phyloP scores from a whole-genome alignment of 1,139 yeast species.

The Yamadazyma atlantica region DNA sequence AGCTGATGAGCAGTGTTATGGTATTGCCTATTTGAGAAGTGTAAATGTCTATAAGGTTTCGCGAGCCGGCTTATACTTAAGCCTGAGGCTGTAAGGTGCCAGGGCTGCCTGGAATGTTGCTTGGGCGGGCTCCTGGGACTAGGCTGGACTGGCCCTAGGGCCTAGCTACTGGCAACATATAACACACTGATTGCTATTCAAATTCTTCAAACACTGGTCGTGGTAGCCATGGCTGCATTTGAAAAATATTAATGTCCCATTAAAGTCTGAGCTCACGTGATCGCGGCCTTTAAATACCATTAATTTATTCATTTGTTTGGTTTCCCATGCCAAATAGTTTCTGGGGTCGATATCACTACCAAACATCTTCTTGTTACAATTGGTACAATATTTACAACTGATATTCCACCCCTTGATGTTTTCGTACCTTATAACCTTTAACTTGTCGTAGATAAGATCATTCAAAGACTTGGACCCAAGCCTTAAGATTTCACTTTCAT shows the following conservation, averaged over 20 bases:
- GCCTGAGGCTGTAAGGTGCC: no score
- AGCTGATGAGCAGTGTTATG: conserved; percentile 6
- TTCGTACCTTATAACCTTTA: conserved; percentile 38
- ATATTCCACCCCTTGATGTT: conserved; percentile 63
- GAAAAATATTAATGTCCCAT: conserved; percentile 32
- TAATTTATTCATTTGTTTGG: conserved; percentile 19
- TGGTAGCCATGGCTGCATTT: conserved; percentile 68
- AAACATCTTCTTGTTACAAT: conserved; percentile 67
- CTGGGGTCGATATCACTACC: conserved; percentile 49
- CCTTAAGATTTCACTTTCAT: conserved; percentile 58
- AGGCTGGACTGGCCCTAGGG: not conserved
- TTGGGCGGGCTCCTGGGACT: no score
- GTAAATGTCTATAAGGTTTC: no score
- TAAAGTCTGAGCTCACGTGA: no score
- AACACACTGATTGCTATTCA: conserved; percentile 18
- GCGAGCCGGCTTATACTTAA: no score
- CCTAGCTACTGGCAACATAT: conserved; percentile 3
- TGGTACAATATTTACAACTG: conserved; percentile 56
- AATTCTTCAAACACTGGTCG: conserved; percentile 47
- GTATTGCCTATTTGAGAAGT: conserved; percentile 7
- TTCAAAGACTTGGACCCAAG: conserved; percentile 56
- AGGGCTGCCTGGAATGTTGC: no score
- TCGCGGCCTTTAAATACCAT: no score
- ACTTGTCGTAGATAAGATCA: conserved; percentile 48
- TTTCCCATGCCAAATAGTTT: conserved; percentile 52